Percentiles rank a stretch among this genome's conserved stretches.
These are phyloP conservation scores for Neostapfia colusana DNA, from an alignment of 176 grass and related monocot species.

Conservation along the genomic window DNA sequence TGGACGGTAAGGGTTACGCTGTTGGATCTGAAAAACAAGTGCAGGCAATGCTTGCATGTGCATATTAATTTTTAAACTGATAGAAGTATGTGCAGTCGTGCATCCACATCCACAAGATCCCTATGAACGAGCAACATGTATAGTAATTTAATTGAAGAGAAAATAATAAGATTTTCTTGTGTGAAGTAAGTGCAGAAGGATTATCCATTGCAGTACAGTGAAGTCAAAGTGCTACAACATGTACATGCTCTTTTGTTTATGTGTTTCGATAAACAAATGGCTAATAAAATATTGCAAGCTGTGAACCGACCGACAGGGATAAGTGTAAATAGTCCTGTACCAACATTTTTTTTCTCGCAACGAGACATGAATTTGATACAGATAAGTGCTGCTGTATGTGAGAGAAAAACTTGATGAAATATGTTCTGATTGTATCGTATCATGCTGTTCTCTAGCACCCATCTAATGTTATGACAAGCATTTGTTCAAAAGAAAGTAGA, in stretches of 20 bases:
- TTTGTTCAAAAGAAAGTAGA: not conserved
- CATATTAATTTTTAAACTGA: not conserved
- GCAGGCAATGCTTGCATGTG: not conserved
- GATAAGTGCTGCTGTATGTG: not conserved
- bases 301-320: not conserved
- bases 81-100: constrained; percentile 8
- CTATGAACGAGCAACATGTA: constrained; percentile 15
- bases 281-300: not conserved
- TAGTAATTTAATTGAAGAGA: not conserved
- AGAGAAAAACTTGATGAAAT: not conserved
- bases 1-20: not conserved
- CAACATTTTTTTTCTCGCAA: not conserved
- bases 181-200: not conserved
- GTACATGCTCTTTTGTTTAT: constrained; percentile 14
- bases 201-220: not conserved
- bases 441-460: not conserved
- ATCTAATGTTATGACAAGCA: not conserved
- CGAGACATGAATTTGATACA: not conserved
- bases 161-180: too few species aligned
- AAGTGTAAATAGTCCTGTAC: too few species aligned
- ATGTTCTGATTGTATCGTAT: not conserved
- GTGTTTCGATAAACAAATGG: not conserved
- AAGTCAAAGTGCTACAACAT: constrained; percentile 11
- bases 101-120: constrained; percentile 4
- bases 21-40: not conserved